Percentiles rank a stretch among this genome's conserved stretches.
Evolutionary conservation across 2,329 filamentous ascomycete species (phyloP).

Genomic region (Sordariomycetes sp.): DNA sequence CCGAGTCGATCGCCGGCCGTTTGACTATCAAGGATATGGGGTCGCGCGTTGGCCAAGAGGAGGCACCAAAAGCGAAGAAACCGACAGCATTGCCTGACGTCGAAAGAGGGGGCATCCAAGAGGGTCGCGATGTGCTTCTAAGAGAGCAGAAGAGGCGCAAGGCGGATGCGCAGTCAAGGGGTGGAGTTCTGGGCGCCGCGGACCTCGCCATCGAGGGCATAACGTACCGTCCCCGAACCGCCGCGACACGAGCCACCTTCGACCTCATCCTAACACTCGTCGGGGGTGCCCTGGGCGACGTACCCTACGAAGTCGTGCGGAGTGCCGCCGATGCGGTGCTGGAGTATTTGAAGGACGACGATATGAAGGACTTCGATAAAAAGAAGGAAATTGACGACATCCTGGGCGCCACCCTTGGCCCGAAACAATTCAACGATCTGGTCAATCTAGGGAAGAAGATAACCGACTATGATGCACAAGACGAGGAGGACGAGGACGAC

Average conservation of each 20-base stretch:
- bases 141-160: slow-evolving; percentile 83
- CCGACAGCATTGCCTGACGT: slow-evolving; percentile 56
- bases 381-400: slow-evolving; percentile 97
- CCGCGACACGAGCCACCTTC: slow-evolving; percentile 84
- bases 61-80: slow-evolving; percentile 74
- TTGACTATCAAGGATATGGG: slow-evolving; percentile 96
- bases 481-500: slow-evolving; percentile 83
- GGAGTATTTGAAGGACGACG: slow-evolving; percentile 89
- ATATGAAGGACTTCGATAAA: slow-evolving; percentile 94
- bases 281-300: slow-evolving; percentile 79
- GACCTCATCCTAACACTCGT: slow-evolving; percentile 90
- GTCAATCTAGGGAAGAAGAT: slow-evolving; percentile 98
- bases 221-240: slow-evolving; percentile 82
- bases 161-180: slow-evolving; percentile 60
- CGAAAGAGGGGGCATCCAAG: slow-evolving; percentile 63
- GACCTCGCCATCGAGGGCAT: slow-evolving; percentile 87
- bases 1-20: slow-evolving; percentile 89
- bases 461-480: slow-evolving; percentile 93
- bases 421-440: slow-evolving; percentile 93
- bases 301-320: slow-evolving; percentile 80
- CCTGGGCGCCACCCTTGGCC: slow-evolving; percentile 67
- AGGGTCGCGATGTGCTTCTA: slow-evolving; percentile 74
- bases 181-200: slow-evolving; percentile 73
- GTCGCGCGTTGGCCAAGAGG: slow-evolving; percentile 66
- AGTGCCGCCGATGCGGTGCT: slow-evolving; percentile 89